Percentiles rank a stretch among this genome's conserved stretches.
Evolutionary conservation across 1,284 basidiomycete species (phyloP).

Genomic region (Apiotrichum sp.): DNA sequence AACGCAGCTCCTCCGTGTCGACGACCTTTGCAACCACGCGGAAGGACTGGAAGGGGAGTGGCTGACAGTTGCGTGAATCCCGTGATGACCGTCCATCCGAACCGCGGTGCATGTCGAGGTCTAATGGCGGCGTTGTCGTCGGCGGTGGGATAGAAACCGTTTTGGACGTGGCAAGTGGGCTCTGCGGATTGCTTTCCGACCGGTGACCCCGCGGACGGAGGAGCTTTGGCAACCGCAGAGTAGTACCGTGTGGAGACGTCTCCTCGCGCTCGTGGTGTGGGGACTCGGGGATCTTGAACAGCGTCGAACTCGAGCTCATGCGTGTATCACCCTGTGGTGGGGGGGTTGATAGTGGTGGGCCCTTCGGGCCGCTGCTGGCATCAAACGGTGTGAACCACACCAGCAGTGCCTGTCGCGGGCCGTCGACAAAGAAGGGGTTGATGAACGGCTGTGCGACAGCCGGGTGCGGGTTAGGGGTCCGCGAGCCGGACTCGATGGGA

Average conservation of each 20-base stretch:
- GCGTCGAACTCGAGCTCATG: slow-evolving; percentile 6
- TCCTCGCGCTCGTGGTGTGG: slow-evolving; percentile 8
- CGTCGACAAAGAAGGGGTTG: slow-evolving; percentile 26
- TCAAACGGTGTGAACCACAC: slow-evolving; percentile 47
- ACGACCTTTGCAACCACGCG: slow-evolving; percentile 44
- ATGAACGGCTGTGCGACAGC: slow-evolving; percentile 8
- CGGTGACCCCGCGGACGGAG: slow-evolving; percentile 29
- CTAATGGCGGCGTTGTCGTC: slow-evolving; percentile 8
- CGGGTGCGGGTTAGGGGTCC: neutral
- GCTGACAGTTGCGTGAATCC: slow-evolving; percentile 20
- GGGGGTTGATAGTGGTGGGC: neutral
- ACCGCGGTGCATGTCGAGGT: neutral
- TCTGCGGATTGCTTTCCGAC: neutral
- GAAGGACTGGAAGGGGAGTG: slow-evolving; percentile 43
- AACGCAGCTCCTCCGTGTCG: slow-evolving; percentile 34
- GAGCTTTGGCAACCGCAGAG: slow-evolving; percentile 38
- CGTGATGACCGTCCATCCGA: neutral
- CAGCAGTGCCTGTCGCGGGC: slow-evolving; percentile 32
- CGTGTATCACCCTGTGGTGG: neutral
- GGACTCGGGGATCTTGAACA: slow-evolving; percentile 17
- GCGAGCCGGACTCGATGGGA: slow-evolving; percentile 24
- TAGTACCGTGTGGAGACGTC: slow-evolving; percentile 3
- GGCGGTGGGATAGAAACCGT: slow-evolving; percentile 7
- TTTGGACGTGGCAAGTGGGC: slow-evolving; percentile 4
- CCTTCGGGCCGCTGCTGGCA: slow-evolving; percentile 1